These are phyloP conservation scores for Helicostylum pulchrum DNA, from an alignment of 192 early-diverging fungal genomes.

Conservation along the genomic window DNA sequence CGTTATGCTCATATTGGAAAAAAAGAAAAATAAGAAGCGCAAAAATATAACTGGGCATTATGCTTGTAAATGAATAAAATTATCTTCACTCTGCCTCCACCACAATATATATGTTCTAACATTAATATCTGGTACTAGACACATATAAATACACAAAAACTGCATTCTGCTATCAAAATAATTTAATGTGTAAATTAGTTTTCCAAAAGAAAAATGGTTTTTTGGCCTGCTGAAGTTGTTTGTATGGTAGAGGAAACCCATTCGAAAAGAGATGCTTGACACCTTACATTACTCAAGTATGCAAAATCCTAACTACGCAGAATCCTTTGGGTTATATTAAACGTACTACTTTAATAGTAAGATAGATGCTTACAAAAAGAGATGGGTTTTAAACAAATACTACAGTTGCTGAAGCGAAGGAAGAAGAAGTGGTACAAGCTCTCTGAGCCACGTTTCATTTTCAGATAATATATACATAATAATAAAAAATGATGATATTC, in stretches of 20 bases:
- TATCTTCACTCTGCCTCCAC: conserved; percentile 5
- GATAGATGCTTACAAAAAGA: neutral
- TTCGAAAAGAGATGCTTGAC: neutral
- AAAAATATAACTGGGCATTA: conserved; percentile 9
- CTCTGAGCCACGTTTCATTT: no score
- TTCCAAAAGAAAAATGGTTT: no score
- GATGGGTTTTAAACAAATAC: neutral
- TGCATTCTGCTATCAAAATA: no score
- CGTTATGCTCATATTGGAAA: conserved; percentile 14
- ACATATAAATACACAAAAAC: neutral
- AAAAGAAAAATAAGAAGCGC: conserved; percentile 15
- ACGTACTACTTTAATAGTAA: neutral
- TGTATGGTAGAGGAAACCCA: neutral
- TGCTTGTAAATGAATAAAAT: conserved; percentile 17
- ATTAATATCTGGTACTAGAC: conserved; percentile 1
- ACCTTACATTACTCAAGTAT: no score
- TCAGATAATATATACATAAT: no score
- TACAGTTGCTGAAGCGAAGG: no score
- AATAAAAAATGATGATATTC: no score
- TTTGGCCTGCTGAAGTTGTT: no score
- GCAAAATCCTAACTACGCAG: no score
- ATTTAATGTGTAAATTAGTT: no score
- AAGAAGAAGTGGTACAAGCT: no score
- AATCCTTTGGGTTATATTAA: no score
- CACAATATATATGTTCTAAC: conserved; percentile 6